A percentile compares a stretch with the other conserved stretches of the same genome.
Conservation (phyloP, 2,329 filamentous ascomycete species). For the Cercospora sp. region DNA sequence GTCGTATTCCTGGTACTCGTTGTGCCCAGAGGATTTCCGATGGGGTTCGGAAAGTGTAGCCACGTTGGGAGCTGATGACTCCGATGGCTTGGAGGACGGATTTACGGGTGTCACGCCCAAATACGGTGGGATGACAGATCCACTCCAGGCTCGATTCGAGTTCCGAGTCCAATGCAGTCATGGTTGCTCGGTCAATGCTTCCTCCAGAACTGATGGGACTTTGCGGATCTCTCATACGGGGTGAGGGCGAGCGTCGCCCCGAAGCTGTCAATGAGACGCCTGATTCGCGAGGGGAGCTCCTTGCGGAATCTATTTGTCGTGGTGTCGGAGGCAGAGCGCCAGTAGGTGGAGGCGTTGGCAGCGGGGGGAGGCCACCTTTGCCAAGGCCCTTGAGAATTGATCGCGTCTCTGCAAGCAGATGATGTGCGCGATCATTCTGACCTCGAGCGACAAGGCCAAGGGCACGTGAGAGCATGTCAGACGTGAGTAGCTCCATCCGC, state of each 20-base stretch:
- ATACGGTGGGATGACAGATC: conserved; percentile 96
- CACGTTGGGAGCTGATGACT: conserved; percentile 90
- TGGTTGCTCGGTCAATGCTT: conserved; percentile 77
- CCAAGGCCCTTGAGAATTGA: conserved; percentile 94
- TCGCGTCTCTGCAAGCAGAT: conserved; percentile 86
- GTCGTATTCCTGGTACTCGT: conserved; percentile 76
- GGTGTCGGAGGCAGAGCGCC: conserved; percentile 43
- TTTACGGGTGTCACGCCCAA: conserved; percentile 90
- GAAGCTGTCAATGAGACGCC: conserved; percentile 23
- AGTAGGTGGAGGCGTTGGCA: conserved; percentile 61
- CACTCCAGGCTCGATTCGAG: conserved; percentile 89
- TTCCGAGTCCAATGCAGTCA: conserved; percentile 85
- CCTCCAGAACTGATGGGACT: conserved; percentile 60
- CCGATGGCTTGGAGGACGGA: conserved; percentile 94
- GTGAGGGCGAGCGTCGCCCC: conserved; percentile 44
- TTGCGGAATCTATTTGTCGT: conserved; percentile 15
- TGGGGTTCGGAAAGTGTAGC: conserved; percentile 87
- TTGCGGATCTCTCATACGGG: conserved; percentile 23
- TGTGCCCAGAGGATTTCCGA: conserved; percentile 88
- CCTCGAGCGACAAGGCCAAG: conserved; percentile 86
- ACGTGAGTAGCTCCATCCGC: conserved; percentile 95
- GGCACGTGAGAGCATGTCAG: conserved; percentile 93
- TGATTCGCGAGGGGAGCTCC: conserved; percentile 26
- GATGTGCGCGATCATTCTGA: conserved; percentile 91
- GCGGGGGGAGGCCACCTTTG: conserved; percentile 88